Conservation (phyloP, 495 filamentous ascomycete genomes). For the Aspergillus sclerotioniger region DNA sequence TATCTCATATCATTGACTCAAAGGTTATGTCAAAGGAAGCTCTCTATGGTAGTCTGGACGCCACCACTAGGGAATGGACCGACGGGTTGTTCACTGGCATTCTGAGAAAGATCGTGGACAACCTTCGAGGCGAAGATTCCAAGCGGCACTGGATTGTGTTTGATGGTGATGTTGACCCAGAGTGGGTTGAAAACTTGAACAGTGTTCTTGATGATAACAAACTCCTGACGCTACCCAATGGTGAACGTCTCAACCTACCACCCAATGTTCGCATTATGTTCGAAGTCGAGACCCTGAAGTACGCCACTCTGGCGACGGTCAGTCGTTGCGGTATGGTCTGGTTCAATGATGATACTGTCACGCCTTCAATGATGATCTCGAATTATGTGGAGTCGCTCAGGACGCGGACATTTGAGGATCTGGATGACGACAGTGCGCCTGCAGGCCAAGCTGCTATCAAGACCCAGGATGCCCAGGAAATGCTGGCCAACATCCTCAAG, state of each 20-base stretch:
- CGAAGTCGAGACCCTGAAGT: constrained; percentile 97
- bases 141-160: constrained; percentile 99
- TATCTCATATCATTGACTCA: constrained; percentile 96
- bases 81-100: constrained; percentile 98
- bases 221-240: constrained; percentile 91
- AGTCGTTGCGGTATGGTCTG: constrained; percentile 99
- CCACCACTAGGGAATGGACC: constrained; percentile 96
- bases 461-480: constrained; percentile 69
- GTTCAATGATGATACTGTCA: constrained; percentile 98
- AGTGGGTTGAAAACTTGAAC: constrained; percentile 99
- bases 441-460: constrained; percentile 77
- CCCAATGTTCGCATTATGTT: constrained; percentile 98
- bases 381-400: constrained; percentile 85
- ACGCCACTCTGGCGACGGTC: constrained; percentile 95
- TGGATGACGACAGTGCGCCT: constrained; percentile 84
- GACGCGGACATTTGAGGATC: constrained; percentile 81
- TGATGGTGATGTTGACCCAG: constrained; percentile 96
- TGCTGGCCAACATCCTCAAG: constrained; percentile 73
- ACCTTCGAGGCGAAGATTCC: constrained; percentile 90
- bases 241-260: constrained; percentile 92
- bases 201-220: constrained; percentile 99
- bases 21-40: constrained; percentile 99
- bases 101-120: constrained; percentile 96
- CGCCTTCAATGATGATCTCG: constrained; percentile 83
- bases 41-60: constrained; percentile 91